Base-by-base conservation (phyloP, 2,329 filamentous ascomycete species). In the Daldinia sp. region DNA sequence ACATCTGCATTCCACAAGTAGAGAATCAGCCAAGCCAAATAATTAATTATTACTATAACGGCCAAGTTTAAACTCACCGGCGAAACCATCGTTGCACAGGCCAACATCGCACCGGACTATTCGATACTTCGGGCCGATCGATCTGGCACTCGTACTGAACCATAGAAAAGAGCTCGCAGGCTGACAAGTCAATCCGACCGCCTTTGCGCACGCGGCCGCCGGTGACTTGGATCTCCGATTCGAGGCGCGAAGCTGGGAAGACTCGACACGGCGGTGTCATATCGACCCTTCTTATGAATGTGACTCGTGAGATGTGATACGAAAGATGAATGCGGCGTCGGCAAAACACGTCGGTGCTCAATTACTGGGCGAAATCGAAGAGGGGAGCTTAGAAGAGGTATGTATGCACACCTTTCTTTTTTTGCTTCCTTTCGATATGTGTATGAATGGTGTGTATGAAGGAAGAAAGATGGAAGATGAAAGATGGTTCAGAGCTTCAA, bases 81-180 rank as follows among this genome's bases (percentile, higher is more conserved):
- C 89, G 83, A 76, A 90, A 91, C 75, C 88, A 81, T 65, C 88
- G 83, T 75, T 86, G 83, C 44, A 90, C 82, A 9, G 87, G 85
- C 79, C 82, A 86, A 76, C 89, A 91, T 65, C 79, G 78, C 50
- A 89, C 85, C 0, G 81, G 77, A 62, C 85, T 85, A 65, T 86
- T 78, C 57, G 74, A 77, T 39, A 77, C 75, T 53, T 82, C 78
- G 13, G 87, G 85, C 41, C 82, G 75, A 71, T 85, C 80, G 48
- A 90, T 84, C 68, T 83, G 78, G 77, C 89, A 91, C 46, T 86
- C 82, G 78, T 89, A 90, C 80, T 90, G 88, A 77, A 88, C 74
- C 82, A 90, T 84, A 74, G 83, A 81, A 63, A 88, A 76, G 64
- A 90, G 81, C 75, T 87, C 83, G 78, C 89, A 90, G 48, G 81